Evolutionary conservation across 208 protist genomes (phyloP), one percentile per base, ranked within the genome.

Genomic region (Crithidia brevicula): DNA sequence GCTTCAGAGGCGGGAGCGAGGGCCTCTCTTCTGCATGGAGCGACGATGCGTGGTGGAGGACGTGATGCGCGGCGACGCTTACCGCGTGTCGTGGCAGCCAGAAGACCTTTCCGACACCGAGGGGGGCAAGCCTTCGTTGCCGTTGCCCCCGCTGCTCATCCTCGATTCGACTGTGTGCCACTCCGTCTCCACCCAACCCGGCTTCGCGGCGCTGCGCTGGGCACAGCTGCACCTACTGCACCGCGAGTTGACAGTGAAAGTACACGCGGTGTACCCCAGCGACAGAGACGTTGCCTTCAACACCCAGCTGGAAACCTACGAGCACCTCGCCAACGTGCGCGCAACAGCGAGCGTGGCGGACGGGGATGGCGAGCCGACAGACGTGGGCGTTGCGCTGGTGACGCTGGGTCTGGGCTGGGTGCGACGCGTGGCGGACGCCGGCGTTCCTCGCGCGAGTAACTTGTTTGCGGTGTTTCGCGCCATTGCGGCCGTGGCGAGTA

Each of bases 251-350:
- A 16, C 57, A 27, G 81, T 88, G 28, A 57, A 67, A n/a, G 70
- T 92, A 16, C 76, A 86, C 77, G 77, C 49, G 31, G 62, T 77
- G 4, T 73, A 62, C 36, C 81, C 83, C 0, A 72, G 67, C 18
- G 81, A 88, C 52, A 74, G 65, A 40, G 78, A 87, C 18, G 57
- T 86, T n/a, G 57, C 81, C 20, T 81, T 82, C 62, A 88, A 86
- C 59, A 86, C 74, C 4, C 82, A 86, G 43, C 36, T 79, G 23
- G 74, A 74, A 33, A 64, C 38, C 36, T 74, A 79, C 62, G 83
- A 88, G 42, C 74, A 87, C 46, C 70, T 85, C 13, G 63, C 57
- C 28, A 57, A 65, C 30, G 79, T 74, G 13, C 73, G 77, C 30
- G 53, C 71, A 0, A 70, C 70, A 42, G 66, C 70, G 23, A 23